Evolutionary conservation across 2,329 filamentous ascomycete genomes (phyloP), one percentile per base, ranked within the genome.

Genomic region (Sphaerulina vaccinii): DNA sequence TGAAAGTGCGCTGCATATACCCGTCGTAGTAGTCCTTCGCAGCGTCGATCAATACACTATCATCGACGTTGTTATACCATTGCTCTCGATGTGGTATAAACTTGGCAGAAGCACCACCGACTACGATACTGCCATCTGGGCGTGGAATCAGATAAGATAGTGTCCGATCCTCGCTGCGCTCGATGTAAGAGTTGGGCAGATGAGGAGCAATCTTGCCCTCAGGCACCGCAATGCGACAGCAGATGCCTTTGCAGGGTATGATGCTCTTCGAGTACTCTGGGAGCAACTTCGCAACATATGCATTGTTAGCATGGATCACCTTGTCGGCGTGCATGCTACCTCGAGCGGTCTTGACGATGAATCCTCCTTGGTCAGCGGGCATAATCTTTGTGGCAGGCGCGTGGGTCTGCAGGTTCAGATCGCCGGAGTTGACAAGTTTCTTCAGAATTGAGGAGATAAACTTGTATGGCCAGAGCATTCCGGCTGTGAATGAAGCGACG

Each of bases 401-500:
- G 53, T 77, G 81, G 3, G 86, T 89, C 69, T 90, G 87, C 19
- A 91, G 73, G 61, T 90, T 89, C 60, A 89, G 5, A 16, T 46
- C 82, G n/a, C 64, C 69, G 1, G 67, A 66, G 21, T 73, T 65
- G 3, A 78, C 64, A 0, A 57, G 86, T 75, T 10, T 71, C 69
- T 65, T 86, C 81, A 95, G 71, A 0, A 90, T 75, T 71, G 84
- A 85, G 2, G 81, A 74, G 2, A 93, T 82, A 13, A 92, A 79
- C 71, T 91, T 92, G 68, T 92, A 92, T 0, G 88, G 88, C 85
- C 85, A 90, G 19, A 87, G 65, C 60, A 80, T 83, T 0, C 82
- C 86, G 0, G 86, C 86, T 40, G 79, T 65, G 29, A 65, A 70
- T 3, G 57, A 64, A 37, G 66, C 63, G 0, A 48, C 57, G 3